Base-by-base conservation (phyloP, 2,329 filamentous ascomycete species). In the Claviceps africana region DNA sequence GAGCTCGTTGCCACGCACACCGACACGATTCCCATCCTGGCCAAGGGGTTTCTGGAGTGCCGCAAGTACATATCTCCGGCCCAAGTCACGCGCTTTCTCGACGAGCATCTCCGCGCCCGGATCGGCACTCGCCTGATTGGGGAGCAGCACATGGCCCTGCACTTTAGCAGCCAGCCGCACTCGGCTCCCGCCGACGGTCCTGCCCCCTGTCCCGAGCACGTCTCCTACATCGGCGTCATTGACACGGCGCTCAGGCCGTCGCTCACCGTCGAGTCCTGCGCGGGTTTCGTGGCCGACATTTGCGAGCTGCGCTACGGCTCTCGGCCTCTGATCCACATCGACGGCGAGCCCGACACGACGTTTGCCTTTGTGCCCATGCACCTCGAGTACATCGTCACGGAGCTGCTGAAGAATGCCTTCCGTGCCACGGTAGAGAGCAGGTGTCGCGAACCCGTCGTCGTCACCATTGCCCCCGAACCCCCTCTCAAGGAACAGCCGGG, bases 351-450 rank as follows among this genome's bases (percentile, higher is more conserved):
- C 0, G 83, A 86, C 50, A 88, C 90, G n/a, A 84, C 82, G 0
- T 95, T 98, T 63, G 89, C 91, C 21, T 93, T 94, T 62, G 84
- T 98, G 9, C 93, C 93, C 15, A 93, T 95, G 65, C 93, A 98
- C 67, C 78, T 98, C 25, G 91, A 97, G 68, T 98, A 98, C 67
- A 96, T 98, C 57, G 80, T 96, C 57, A 98, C 91, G 0, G 93
- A 98, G 68, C 77, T 98, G 1, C 77, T 98, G 54, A 98, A 98
- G 69, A 98, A 98, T 63, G 88, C 90, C 1, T 98, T 97, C 71
- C 82, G 93, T 44, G 91, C 93, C 4, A 94, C 88, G 0, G 83
- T 97, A 10, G 93, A 98, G 68, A 83, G 79, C 53, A 82, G 82
- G n/a, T 84, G 86, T 59, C 76, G 79, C 43, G 86, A 95, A 57